Conservation (phyloP, 768 basidiomycete species). For the Butyriboletus loyo region DNA sequence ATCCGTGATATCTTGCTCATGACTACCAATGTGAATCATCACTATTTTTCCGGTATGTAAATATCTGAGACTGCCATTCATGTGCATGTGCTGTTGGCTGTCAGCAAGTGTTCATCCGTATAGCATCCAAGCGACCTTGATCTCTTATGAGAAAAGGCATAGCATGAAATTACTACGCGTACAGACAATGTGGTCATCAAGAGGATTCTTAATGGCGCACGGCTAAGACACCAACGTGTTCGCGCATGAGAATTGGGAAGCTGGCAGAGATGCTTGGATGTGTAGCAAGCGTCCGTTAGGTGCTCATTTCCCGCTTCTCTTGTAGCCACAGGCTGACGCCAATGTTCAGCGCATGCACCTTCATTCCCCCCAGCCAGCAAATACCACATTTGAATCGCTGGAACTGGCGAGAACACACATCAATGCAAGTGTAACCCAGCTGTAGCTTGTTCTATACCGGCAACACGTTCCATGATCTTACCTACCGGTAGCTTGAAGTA, state of each 20-base stretch:
- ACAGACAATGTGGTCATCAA: too few relatives aligned
- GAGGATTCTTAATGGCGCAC: conserved; percentile 48
- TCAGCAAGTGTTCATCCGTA: too few relatives aligned
- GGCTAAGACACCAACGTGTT: conserved; percentile 86
- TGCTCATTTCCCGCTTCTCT: background rate
- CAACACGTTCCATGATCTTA: conserved; percentile 80
- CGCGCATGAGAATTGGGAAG: conserved; percentile 92
- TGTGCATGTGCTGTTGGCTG: too few relatives aligned
- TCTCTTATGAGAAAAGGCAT: too few relatives aligned
- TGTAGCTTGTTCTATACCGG: conserved; percentile 87
- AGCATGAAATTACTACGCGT: too few relatives aligned
- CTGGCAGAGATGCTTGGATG: conserved; percentile 58
- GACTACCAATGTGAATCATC: background rate
- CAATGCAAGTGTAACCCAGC: conserved; percentile 81
- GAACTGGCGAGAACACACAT: conserved; percentile 79
- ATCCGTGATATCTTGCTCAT: background rate
- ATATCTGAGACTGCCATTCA: too few relatives aligned
- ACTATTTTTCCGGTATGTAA: conserved; percentile 15
- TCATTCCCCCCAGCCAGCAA: conserved; percentile 66
- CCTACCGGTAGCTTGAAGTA: conserved; percentile 63
- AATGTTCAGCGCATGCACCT: conserved; percentile 26
- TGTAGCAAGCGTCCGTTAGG: conserved; percentile 79
- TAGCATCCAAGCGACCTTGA: too few relatives aligned
- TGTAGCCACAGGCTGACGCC: background rate
- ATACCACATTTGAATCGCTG: conserved; percentile 49